These are phyloP conservation scores for Trichoderma hamatum DNA, from an alignment of 2,329 filamentous ascomycete species.

Conservation along the genomic window DNA sequence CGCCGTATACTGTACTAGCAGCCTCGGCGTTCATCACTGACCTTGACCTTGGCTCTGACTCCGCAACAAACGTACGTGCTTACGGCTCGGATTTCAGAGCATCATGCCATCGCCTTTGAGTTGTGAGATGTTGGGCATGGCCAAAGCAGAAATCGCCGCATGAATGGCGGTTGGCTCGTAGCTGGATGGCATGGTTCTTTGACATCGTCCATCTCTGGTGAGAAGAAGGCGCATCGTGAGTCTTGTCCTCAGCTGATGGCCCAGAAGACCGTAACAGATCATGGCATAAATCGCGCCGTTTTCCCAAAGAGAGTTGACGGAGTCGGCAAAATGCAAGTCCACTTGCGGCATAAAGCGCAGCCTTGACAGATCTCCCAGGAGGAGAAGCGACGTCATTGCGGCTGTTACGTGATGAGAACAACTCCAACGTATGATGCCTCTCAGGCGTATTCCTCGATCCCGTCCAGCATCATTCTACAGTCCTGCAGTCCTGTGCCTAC, in stretches of 20 bases:
- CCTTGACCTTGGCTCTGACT: background rate
- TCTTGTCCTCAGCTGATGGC: conserved; percentile 9
- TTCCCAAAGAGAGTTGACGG: background rate
- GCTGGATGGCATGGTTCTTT: background rate
- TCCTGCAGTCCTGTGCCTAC: background rate
- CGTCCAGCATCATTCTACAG: background rate
- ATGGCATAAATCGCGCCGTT: background rate
- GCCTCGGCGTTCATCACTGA: conserved; percentile 1
- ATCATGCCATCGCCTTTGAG: conserved; percentile 14
- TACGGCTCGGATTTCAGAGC: conserved; percentile 1
- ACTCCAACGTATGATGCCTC: conserved; percentile 15
- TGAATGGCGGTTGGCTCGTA: background rate
- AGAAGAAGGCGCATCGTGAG: background rate
- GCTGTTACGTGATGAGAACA: background rate
- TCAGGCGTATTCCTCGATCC: background rate
- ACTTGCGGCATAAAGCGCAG: conserved; percentile 19
- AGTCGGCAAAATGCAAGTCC: background rate
- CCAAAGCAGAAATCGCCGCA: background rate
- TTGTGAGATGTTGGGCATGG: conserved; percentile 1
- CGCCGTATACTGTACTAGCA: background rate
- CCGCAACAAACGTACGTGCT: conserved; percentile 7
- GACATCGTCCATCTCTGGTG: background rate
- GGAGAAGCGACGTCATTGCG: conserved; percentile 17
- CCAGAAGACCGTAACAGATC: background rate
- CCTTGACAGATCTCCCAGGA: background rate